Percentiles rank a stretch among this genome's conserved stretches.
Evolutionary conservation across 1,284 basidiomycete genomes (phyloP).

Genomic region (Schizophyllum commune): DNA sequence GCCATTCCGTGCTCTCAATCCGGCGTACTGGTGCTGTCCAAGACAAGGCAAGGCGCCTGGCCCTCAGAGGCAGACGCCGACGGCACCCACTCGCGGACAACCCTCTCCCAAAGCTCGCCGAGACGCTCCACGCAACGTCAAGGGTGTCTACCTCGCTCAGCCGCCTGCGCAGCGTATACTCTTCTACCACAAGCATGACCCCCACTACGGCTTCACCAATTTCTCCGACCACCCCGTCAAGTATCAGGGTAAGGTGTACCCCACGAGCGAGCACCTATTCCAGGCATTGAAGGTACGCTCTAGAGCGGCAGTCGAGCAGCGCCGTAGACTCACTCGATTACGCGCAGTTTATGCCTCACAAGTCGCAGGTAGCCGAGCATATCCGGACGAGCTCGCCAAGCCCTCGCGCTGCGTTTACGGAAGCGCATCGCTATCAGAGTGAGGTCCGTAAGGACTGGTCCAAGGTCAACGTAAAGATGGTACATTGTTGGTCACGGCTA

Average conservation of each 20-base stretch:
- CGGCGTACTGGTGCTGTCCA: not conserved
- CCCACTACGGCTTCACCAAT: constrained; percentile 63
- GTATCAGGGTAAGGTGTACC: constrained; percentile 50
- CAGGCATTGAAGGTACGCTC: constrained; percentile 54
- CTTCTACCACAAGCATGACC: constrained; percentile 55
- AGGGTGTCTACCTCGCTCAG: constrained; percentile 8
- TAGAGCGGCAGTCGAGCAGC: not conserved
- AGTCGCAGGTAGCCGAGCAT: constrained; percentile 54
- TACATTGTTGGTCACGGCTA: constrained; percentile 14
- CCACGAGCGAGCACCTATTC: constrained; percentile 63
- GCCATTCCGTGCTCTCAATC: not conserved
- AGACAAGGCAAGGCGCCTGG: not conserved
- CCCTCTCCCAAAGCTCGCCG: constrained; percentile 1
- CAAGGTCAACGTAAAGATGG: constrained; percentile 53
- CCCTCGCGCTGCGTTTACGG: constrained; percentile 55
- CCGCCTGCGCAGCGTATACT: constrained; percentile 34
- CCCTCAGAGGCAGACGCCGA: not conserved
- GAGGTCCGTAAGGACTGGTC: constrained; percentile 55
- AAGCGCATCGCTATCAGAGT: constrained; percentile 55
- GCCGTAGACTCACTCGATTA: constrained; percentile 2
- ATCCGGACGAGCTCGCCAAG: constrained; percentile 52
- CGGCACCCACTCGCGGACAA: not conserved
- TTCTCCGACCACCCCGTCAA: constrained; percentile 53
- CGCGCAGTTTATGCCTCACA: constrained; percentile 44
- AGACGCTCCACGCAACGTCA: constrained; percentile 16